These are phyloP conservation scores for Phaeophleospora eucalypticola DNA, from an alignment of 2,329 filamentous ascomycete genomes.

Conservation along the genomic window DNA sequence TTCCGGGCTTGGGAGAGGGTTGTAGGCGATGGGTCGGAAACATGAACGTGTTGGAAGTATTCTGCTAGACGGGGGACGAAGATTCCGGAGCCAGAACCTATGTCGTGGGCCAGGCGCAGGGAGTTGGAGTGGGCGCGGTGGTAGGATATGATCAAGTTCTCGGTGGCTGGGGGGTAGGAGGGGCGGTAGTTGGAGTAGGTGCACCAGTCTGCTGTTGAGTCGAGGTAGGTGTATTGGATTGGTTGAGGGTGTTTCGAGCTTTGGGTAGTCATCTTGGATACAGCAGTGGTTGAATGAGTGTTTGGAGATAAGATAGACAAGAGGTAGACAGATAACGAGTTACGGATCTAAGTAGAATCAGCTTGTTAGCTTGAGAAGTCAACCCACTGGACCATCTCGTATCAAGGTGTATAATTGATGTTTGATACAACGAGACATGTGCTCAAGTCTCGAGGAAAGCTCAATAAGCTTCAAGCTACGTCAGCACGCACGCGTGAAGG, in stretches of 20 bases:
- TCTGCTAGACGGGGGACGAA: background rate
- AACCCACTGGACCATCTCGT: too few relatives aligned
- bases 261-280: too few relatives aligned
- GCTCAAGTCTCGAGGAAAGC: background rate
- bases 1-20: background rate
- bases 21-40: background rate
- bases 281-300: too few relatives aligned
- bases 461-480: background rate
- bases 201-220: background rate
- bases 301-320: too few relatives aligned
- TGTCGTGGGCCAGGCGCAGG: conserved; percentile 22
- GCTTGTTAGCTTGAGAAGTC: too few relatives aligned
- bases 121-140: conserved; percentile 19
- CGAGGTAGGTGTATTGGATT: background rate
- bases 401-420: too few relatives aligned
- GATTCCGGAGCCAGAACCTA: background rate
- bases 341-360: too few relatives aligned
- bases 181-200: background rate
- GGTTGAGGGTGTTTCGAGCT: too few relatives aligned
- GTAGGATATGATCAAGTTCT: conserved; percentile 21
- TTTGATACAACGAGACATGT: too few relatives aligned
- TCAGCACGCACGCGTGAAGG: background rate
- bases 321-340: too few relatives aligned
- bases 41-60: conserved; percentile 3
- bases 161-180: conserved; percentile 14